Conservation (phyloP, 306 rosid genomes). For the Quercus aquifolioides region DNA sequence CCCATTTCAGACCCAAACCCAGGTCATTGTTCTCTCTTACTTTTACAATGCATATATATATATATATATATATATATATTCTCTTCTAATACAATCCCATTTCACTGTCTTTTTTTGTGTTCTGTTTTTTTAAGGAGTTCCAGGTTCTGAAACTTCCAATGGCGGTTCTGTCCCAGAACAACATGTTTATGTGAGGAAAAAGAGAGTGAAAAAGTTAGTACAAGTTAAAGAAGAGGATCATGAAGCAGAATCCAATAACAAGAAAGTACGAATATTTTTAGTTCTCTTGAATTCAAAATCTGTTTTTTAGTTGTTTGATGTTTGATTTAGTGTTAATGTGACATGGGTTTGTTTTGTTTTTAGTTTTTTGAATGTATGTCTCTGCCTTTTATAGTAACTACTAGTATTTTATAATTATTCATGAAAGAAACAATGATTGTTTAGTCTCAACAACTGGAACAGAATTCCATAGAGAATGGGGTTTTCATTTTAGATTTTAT, state of each 20-base stretch:
- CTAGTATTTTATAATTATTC: too few species aligned
- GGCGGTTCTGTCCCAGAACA: slow-evolving; percentile 42
- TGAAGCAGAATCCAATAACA: slow-evolving; percentile 12
- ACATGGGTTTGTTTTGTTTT: background rate
- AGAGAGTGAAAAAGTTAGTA: slow-evolving; percentile 42
- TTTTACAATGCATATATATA: too few species aligned
- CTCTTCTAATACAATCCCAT: background rate
- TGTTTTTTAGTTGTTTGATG: background rate
- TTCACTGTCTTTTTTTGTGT: background rate
- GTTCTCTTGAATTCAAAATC: background rate
- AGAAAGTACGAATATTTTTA: slow-evolving; percentile 30
- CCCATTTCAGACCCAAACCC: slow-evolving; percentile 5
- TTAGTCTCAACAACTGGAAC: too few species aligned
- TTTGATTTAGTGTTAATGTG: background rate
- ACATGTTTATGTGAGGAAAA: slow-evolving; percentile 61
- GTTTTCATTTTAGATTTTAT: too few species aligned
- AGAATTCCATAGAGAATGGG: too few species aligned
- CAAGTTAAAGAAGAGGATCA: slow-evolving; percentile 16
- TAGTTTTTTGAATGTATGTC: background rate
- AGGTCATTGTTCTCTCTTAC: background rate
- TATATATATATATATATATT: too few species aligned
- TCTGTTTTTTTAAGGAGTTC: background rate
- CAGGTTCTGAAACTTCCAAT: slow-evolving; percentile 30
- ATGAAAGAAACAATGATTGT: too few species aligned
- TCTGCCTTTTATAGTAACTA: too few species aligned